Percentiles rank a stretch among this genome's conserved stretches.
Evolutionary conservation across 306 rosid species (phyloP).

Genomic region (Prunus padus): DNA sequence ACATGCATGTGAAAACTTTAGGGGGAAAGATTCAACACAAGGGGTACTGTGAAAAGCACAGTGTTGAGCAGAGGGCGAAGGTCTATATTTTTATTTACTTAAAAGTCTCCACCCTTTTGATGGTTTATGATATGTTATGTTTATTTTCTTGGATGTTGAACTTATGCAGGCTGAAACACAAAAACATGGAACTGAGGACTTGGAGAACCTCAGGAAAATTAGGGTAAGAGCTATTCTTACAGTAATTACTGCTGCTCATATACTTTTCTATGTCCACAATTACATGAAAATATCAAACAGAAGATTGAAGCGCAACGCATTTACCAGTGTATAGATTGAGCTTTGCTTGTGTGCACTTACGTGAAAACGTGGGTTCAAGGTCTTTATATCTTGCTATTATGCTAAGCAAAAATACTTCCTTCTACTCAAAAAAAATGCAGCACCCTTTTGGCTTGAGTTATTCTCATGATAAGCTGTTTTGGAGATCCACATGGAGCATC

Average conservation of each 20-base stretch:
- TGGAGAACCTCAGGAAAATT: slow-evolving; percentile 73
- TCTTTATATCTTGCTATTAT: background rate
- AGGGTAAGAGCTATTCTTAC: slow-evolving; percentile 54
- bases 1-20: slow-evolving; percentile 60
- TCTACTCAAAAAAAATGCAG: background rate
- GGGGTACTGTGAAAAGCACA: slow-evolving; percentile 93
- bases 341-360: background rate
- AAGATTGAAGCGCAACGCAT: background rate
- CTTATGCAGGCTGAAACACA: slow-evolving; percentile 78
- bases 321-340: background rate
- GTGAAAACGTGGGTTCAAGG: background rate
- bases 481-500: background rate
- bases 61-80: slow-evolving; percentile 89
- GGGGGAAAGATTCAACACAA: slow-evolving; percentile 87
- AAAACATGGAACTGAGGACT: slow-evolving; percentile 85
- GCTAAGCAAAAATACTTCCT: background rate
- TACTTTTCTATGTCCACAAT: background rate
- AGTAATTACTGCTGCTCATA: background rate
- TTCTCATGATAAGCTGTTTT: background rate
- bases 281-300: background rate
- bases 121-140: slow-evolving; percentile 16
- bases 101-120: slow-evolving; percentile 7
- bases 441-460: too few species aligned
- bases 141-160: slow-evolving; percentile 4
- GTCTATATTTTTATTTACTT: slow-evolving; percentile 31